These are phyloP conservation scores for Monilinia fructicola DNA, from an alignment of 2,329 filamentous ascomycete species.

Conservation along the genomic window DNA sequence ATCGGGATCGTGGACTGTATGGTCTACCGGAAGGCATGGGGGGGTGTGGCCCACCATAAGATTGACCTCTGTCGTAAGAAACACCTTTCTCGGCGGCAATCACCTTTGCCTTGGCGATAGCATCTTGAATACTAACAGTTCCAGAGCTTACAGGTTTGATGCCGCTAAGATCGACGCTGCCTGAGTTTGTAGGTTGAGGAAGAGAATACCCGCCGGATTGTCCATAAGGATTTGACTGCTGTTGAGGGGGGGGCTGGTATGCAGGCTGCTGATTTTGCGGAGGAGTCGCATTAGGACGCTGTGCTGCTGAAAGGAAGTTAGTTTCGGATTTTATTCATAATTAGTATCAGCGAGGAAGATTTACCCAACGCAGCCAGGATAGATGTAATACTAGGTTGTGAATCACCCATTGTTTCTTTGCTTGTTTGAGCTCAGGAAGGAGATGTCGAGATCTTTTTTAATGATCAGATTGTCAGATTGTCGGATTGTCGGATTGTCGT, in stretches of 20 bases:
- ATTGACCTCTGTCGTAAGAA: constrained; percentile 56
- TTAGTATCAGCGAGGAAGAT: constrained; percentile 18
- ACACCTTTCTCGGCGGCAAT: constrained; percentile 79
- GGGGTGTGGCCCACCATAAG: constrained; percentile 44
- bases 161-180: constrained; percentile 75
- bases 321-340: constrained; percentile 15
- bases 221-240: constrained; percentile 46
- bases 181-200: constrained; percentile 63
- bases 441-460: constrained; percentile 8
- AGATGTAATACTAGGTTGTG: constrained; percentile 48
- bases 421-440: background rate
- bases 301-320: constrained; percentile 46
- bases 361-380: constrained; percentile 53
- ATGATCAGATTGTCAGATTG: background rate
- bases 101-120: constrained; percentile 79
- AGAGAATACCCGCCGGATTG: constrained; percentile 43
- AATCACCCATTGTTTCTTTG: constrained; percentile 45
- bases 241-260: constrained; percentile 46
- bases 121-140: constrained; percentile 79
- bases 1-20: constrained; percentile 66
- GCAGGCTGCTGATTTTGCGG: constrained; percentile 44
- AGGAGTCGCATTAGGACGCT: constrained; percentile 49
- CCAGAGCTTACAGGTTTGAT: constrained; percentile 79
- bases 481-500: background rate
- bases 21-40: constrained; percentile 52